Conservation (phyloP, 2,329 filamentous ascomycete genomes). For the Daldinia sp. region DNA sequence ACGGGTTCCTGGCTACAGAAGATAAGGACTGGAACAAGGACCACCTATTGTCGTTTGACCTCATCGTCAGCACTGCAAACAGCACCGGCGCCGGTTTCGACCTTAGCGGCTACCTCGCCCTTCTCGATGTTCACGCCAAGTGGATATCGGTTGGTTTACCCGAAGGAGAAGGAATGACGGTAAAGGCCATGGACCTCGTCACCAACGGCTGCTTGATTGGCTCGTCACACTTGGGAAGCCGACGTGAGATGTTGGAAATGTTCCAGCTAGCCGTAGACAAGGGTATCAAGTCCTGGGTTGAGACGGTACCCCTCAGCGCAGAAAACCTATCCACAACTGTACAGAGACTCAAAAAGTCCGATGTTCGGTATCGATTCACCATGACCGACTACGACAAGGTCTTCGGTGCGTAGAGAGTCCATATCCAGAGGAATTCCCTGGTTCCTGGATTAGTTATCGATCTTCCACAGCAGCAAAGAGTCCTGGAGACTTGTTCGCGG, state of each 20-base stretch:
- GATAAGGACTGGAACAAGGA: slow-evolving; percentile 66
- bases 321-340: slow-evolving; percentile 75
- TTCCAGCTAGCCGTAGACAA: slow-evolving; percentile 74
- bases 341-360: slow-evolving; percentile 72
- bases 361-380: slow-evolving; percentile 79
- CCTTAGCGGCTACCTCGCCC: slow-evolving; percentile 74
- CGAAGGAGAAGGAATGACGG: slow-evolving; percentile 74
- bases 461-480: background rate
- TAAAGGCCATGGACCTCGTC: slow-evolving; percentile 79
- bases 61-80: slow-evolving; percentile 79
- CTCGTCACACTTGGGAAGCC: slow-evolving; percentile 74
- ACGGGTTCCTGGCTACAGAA: slow-evolving; percentile 66
- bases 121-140: slow-evolving; percentile 82
- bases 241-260: slow-evolving; percentile 76
- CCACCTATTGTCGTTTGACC: slow-evolving; percentile 72
- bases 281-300: slow-evolving; percentile 74
- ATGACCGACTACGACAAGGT: slow-evolving; percentile 74
- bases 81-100: slow-evolving; percentile 73
- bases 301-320: slow-evolving; percentile 76
- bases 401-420: slow-evolving; percentile 60
- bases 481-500: background rate
- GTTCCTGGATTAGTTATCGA: background rate
- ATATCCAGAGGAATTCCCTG: background rate
- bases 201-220: slow-evolving; percentile 78
- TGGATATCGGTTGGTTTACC: slow-evolving; percentile 85